A percentile compares a stretch with the other conserved stretches of the same genome.
Conservation (phyloP, 2,329 filamentous ascomycete species). For the Colletotrichum ledebouriae region DNA sequence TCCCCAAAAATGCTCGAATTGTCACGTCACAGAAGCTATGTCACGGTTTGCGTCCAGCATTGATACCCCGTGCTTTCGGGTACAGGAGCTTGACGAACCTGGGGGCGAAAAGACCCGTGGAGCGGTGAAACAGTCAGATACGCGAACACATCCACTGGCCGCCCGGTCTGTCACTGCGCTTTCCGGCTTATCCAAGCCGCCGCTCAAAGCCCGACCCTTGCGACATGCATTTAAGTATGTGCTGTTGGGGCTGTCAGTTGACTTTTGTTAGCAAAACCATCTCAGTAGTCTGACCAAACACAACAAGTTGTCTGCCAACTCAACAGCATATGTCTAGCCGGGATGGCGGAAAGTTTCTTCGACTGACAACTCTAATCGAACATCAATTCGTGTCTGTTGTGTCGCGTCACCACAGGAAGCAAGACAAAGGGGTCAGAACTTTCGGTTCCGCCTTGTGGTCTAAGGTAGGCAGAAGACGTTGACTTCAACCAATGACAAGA, state of each 20-base stretch:
- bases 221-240: neutral
- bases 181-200: neutral
- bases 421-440: slow-evolving; percentile 12
- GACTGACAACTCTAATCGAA: slow-evolving; percentile 1
- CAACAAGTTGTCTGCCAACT: slow-evolving; percentile 1
- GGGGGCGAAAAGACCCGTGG: slow-evolving; percentile 17
- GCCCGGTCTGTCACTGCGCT: neutral
- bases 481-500: neutral
- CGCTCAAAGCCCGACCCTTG: neutral
- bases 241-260: neutral
- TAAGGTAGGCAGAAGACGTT: neutral
- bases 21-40: slow-evolving; percentile 20
- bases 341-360: neutral
- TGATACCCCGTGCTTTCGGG: neutral
- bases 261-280: slow-evolving; percentile 2
- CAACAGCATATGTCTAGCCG: slow-evolving; percentile 2
- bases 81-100: slow-evolving; percentile 5
- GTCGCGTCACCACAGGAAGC: slow-evolving; percentile 11
- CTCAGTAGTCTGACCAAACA: neutral
- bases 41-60: slow-evolving; percentile 8
- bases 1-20: slow-evolving; percentile 6
- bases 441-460: neutral
- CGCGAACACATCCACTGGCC: slow-evolving; percentile 22
- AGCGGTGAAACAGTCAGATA: slow-evolving; percentile 22
- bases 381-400: slow-evolving; percentile 1